These are phyloP conservation scores for Salvia hispanica DNA, from an alignment of 257 asterid genomes.

Conservation along the genomic window DNA sequence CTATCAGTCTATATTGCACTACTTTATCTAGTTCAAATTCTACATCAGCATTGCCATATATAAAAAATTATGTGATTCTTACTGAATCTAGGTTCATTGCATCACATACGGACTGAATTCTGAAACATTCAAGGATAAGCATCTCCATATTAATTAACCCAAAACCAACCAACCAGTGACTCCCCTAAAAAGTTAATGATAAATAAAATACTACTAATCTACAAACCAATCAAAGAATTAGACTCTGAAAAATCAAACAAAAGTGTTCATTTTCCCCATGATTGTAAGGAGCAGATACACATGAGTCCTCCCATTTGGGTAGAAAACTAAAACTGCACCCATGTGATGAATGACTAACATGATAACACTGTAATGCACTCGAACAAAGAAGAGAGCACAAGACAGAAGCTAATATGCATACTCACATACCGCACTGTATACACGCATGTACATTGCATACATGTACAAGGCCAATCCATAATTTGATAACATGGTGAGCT, in stretches of 20 bases:
- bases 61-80: neutral
- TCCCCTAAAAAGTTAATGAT: neutral
- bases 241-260: neutral
- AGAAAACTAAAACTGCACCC: neutral
- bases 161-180: neutral
- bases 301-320: neutral
- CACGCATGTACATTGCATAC: neutral
- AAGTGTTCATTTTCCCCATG: neutral
- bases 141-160: neutral
- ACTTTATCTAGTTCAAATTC: conserved; percentile 7
- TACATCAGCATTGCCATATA: neutral
- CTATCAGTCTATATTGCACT: conserved; percentile 4
- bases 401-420: conserved; percentile 18
- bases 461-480: too few species aligned
- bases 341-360: conserved; percentile 5
- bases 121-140: neutral
- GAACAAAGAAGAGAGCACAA: conserved; percentile 2
- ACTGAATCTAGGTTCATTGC: conserved; percentile 2
- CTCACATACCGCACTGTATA: neutral
- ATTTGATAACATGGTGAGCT: too few species aligned
- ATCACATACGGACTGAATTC: neutral
- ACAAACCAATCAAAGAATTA: neutral
- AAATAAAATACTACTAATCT: neutral
- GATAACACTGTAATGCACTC: neutral
- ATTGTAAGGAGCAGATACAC: neutral